phyloP scores from a whole-genome alignment of 2,329 filamentous ascomycete species.

The Tolypocladium sp. region DNA sequence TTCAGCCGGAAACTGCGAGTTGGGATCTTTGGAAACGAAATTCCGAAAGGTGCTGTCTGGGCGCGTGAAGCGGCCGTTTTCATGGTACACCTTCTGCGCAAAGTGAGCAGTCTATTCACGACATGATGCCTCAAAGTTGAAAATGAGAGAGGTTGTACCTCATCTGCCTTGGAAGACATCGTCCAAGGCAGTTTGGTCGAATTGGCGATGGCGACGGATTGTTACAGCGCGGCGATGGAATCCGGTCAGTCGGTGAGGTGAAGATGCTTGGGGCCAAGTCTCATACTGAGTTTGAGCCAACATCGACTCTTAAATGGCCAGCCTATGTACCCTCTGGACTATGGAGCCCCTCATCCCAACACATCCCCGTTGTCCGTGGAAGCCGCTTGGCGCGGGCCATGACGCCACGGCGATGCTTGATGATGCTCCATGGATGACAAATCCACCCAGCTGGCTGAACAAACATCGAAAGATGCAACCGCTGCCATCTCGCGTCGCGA shows the following conservation, averaged over 20 bases:
- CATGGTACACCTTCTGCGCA: constrained; percentile 7
- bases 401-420: neutral
- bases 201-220: neutral
- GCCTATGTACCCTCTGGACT: too few species aligned
- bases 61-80: constrained; percentile 43
- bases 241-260: neutral
- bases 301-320: neutral
- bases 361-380: neutral
- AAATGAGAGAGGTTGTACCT: neutral
- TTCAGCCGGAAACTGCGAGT: constrained; percentile 46
- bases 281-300: too few species aligned
- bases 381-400: neutral
- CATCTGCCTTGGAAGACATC: neutral
- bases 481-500: neutral
- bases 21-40: constrained; percentile 40
- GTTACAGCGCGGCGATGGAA: too few species aligned
- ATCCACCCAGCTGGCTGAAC: neutral
- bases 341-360: neutral
- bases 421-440: neutral
- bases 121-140: neutral
- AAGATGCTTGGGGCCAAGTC: too few species aligned
- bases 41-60: constrained; percentile 46
- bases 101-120: neutral
- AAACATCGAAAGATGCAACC: neutral
- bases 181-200: neutral